These are phyloP conservation scores for Botrytis tulipae DNA, from an alignment of 2,329 filamentous ascomycete genomes.

Conservation along the genomic window DNA sequence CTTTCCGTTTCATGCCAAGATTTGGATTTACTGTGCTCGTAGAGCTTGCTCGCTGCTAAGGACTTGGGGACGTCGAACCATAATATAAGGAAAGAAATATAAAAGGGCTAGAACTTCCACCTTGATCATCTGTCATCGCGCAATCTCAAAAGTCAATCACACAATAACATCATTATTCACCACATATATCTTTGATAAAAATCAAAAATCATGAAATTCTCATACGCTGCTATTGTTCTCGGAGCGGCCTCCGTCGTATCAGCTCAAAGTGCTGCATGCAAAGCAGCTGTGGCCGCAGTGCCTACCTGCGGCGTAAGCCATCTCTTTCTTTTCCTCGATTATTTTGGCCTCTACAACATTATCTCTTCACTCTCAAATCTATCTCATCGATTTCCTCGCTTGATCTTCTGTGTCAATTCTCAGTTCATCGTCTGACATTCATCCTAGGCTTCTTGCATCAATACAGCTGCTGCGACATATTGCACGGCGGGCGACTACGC, in stretches of 20 bases:
- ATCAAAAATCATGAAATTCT: conserved; percentile 12
- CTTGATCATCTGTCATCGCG: not conserved
- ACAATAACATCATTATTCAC: not conserved
- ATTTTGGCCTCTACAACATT: not conserved
- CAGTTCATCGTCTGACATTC: not conserved
- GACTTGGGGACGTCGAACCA: not conserved
- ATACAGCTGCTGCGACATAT: not conserved
- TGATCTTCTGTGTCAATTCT: not conserved
- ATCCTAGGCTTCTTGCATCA: conserved; percentile 9
- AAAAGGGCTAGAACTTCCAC: not conserved
- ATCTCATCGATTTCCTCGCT: too few species aligned
- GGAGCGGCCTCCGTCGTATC: conserved; percentile 6
- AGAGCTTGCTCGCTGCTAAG: not conserved
- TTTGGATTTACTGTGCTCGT: not conserved
- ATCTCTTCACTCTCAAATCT: not conserved
- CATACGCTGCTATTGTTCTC: conserved; percentile 4
- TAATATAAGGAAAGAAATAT: not conserved
- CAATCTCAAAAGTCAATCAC: not conserved
- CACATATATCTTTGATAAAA: not conserved
- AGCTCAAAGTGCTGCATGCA: conserved; percentile 14
- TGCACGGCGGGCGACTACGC: not conserved
- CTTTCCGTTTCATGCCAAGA: not conserved
- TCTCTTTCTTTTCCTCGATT: not conserved
- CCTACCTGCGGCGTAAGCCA: conserved; percentile 15
- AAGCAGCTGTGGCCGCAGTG: not conserved